Conservation (phyloP, 2,329 filamentous ascomycete species). For the Knufia fluminis region DNA sequence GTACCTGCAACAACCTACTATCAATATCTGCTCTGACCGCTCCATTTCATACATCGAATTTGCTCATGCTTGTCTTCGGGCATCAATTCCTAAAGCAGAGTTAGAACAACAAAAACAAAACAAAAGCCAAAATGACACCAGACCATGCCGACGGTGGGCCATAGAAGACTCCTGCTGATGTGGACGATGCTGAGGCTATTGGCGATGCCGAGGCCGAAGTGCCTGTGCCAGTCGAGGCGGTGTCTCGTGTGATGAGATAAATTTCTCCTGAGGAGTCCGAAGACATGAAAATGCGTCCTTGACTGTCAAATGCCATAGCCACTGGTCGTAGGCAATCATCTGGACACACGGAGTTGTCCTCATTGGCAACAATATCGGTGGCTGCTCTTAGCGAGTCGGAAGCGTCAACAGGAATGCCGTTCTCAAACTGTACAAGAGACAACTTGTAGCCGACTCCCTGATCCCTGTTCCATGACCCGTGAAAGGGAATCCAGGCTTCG, state of each 20-base stretch:
- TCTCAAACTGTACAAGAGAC: conserved; percentile 37
- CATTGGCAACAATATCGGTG: conserved; percentile 26
- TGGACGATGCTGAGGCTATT: neutral
- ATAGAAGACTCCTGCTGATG: neutral
- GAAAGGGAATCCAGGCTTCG: conserved; percentile 58
- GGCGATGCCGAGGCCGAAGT: neutral
- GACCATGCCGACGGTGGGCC: neutral
- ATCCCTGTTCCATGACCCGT: conserved; percentile 57
- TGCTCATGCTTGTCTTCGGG: neutral
- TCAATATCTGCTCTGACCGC: neutral
- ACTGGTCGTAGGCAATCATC: conserved; percentile 28
- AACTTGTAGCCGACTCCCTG: conserved; percentile 44
- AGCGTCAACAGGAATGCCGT: conserved; percentile 37
- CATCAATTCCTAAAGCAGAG: neutral
- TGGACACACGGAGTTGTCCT: conserved; percentile 25
- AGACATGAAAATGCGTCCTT: conserved; percentile 28
- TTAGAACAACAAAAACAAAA: conserved; percentile 7
- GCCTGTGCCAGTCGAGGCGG: conserved; percentile 5
- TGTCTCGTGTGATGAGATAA: conserved; percentile 19
- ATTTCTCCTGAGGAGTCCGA: conserved; percentile 28
- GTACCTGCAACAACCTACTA: too few relatives aligned
- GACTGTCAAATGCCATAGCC: conserved; percentile 26
- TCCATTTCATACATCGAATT: neutral
- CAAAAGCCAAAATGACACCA: neutral
- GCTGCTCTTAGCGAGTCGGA: conserved; percentile 27